Percentiles rank a stretch among this genome's conserved stretches.
These are phyloP conservation scores for Neonectria neomacrospora DNA, from an alignment of 2,329 filamentous ascomycete species.

Conservation along the genomic window DNA sequence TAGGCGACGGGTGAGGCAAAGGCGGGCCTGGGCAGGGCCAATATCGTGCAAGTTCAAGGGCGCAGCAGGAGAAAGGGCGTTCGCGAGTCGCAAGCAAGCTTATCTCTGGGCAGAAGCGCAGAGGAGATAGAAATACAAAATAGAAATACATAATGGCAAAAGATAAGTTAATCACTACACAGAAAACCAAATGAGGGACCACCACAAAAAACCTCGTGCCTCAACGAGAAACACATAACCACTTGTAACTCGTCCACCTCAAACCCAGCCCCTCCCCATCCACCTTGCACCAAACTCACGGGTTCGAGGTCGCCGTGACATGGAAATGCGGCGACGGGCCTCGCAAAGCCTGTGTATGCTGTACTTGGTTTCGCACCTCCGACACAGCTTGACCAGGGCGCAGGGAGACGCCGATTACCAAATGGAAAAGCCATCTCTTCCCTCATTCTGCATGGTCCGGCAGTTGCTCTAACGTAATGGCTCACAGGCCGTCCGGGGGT, in stretches of 20 bases:
- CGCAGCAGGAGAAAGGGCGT: constrained; percentile 29
- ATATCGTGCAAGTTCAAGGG: constrained; percentile 20
- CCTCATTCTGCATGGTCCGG: constrained; percentile 47
- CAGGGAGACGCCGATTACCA: constrained; percentile 45
- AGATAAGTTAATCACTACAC: constrained; percentile 46
- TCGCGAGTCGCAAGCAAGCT: constrained; percentile 34
- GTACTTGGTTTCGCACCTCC: constrained; percentile 25
- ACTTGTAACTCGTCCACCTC: constrained; percentile 15
- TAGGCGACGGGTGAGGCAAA: constrained; percentile 4
- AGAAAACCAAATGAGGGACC: constrained; percentile 36
- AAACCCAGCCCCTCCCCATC: constrained; percentile 1
- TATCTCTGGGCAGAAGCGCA: constrained; percentile 45
- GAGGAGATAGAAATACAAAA: constrained; percentile 54
- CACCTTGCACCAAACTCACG: constrained; percentile 8
- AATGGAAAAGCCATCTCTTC: constrained; percentile 45
- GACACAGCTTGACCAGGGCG: constrained; percentile 32
- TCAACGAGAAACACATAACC: constrained; percentile 32
- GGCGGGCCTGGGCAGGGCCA: constrained; percentile 11
- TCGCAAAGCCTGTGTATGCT: constrained; percentile 15
- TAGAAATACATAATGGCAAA: constrained; percentile 55
- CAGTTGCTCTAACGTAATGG: constrained; percentile 48
- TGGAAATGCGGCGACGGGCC: neutral
- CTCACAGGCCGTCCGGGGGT: constrained; percentile 34
- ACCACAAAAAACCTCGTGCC: constrained; percentile 28
- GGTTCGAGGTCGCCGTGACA: constrained; percentile 13